Conservation (phyloP, 1,284 basidiomycete species). For the Heterobasidion occidentale region DNA sequence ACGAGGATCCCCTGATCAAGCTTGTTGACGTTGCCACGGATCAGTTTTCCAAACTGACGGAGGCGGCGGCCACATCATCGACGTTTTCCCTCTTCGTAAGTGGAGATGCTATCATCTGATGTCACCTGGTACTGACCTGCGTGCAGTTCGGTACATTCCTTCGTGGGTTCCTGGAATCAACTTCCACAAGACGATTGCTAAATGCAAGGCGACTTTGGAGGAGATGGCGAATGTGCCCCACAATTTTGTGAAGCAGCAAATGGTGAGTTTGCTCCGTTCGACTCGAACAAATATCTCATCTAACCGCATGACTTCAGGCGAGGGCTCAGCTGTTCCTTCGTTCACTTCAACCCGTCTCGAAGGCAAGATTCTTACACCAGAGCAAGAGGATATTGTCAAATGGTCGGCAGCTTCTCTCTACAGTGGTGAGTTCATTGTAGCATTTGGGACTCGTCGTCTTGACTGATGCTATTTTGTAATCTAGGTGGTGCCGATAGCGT, state of each 20-base stretch:
- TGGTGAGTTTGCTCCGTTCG: constrained; percentile 10
- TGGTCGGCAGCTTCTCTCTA: constrained; percentile 20
- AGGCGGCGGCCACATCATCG: constrained; percentile 55
- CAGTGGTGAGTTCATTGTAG: constrained; percentile 9
- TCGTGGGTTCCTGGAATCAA: constrained; percentile 1
- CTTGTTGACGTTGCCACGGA: constrained; percentile 49
- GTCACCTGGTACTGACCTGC: not conserved
- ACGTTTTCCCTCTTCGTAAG: constrained; percentile 47
- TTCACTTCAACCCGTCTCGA: constrained; percentile 19
- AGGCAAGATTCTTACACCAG: constrained; percentile 12
- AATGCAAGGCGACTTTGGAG: constrained; percentile 13
- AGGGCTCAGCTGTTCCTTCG: constrained; percentile 17
- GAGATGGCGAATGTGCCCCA: constrained; percentile 17
- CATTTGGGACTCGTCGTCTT: not conserved
- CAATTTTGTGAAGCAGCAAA: constrained; percentile 17
- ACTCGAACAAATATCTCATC: not conserved
- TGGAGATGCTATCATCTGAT: not conserved
- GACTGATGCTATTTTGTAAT: not conserved
- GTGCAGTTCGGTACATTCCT: not conserved
- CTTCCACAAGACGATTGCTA: constrained; percentile 15
- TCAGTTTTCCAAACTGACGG: constrained; percentile 50
- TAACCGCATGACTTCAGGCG: constrained; percentile 11
- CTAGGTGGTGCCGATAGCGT: constrained; percentile 21
- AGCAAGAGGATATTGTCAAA: constrained; percentile 17
- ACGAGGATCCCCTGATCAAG: constrained; percentile 48